A percentile compares a stretch with the other conserved stretches of the same genome.
Evolutionary conservation across 2,329 filamentous ascomycete species (phyloP).

Genomic region (Aspergillus cejpii): DNA sequence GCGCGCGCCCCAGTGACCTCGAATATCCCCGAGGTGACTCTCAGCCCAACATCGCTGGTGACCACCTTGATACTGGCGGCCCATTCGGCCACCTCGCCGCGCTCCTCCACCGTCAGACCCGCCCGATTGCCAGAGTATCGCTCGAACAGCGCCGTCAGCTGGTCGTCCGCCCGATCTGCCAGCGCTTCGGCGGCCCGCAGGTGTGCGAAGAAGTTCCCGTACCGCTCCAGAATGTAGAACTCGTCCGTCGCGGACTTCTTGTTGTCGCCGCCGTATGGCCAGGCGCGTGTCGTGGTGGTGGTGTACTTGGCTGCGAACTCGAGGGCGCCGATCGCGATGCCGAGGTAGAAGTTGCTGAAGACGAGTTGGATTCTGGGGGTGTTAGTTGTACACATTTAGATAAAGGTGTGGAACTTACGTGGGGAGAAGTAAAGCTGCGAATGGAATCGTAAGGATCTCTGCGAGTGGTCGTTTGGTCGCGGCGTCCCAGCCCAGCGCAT

Average conservation of each 20-base stretch:
- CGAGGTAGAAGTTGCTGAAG: constrained; percentile 61
- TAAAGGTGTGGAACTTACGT: too few relatives aligned
- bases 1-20: constrained; percentile 57
- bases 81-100: constrained; percentile 57
- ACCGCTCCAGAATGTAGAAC: constrained; percentile 59
- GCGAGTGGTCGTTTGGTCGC: constrained; percentile 47
- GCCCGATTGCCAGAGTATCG: constrained; percentile 38
- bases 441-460: constrained; percentile 48
- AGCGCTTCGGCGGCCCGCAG: constrained; percentile 55
- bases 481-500: constrained; percentile 57
- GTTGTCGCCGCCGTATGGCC: constrained; percentile 59
- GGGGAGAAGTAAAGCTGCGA: constrained; percentile 53
- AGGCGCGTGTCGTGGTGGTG: constrained; percentile 50
- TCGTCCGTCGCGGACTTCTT: constrained; percentile 56
- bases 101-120: constrained; percentile 45
- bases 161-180: constrained; percentile 50
- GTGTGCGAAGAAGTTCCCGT: constrained; percentile 59
- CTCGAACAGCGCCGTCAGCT: constrained; percentile 45
- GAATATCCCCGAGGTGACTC: constrained; percentile 56
- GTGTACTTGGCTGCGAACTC: constrained; percentile 54
- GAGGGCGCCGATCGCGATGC: constrained; percentile 55
- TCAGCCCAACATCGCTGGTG: constrained; percentile 53
- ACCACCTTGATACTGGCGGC: constrained; percentile 59
- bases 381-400: too few relatives aligned
- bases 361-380: constrained; percentile 59